Evolutionary conservation across 768 basidiomycete genomes (phyloP), one percentile per base, ranked within the genome.

Genomic region (Galerina sulciceps): DNA sequence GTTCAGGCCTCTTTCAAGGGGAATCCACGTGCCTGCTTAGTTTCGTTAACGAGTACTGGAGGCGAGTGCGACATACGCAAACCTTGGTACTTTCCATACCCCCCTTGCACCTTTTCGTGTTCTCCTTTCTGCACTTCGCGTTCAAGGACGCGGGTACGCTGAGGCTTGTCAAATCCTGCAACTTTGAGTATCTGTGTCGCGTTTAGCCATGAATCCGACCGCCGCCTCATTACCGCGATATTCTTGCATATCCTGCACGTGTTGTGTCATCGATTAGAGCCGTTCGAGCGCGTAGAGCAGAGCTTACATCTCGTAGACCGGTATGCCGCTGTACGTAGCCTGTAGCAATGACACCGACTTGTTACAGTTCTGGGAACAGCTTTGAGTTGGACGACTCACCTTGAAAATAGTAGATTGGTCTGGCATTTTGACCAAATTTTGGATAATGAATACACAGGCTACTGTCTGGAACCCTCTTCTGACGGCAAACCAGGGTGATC

Each of bases 51-150:
- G 45, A 35, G 51, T 43, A 34, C 53, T 43, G 14, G 26, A 31
- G 8, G 26, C 56, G 61, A 58, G 66, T 54, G 66, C 54, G 49
- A 55, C 18, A 58, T 44, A 53, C 57, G 43, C 50, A 67, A 84
- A 96, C 97, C 97, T 82, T 99, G 97, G 71, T 99, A 99, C 76
- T 99, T 99, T 65, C 97, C 97, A 73, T 99, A 99, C 2, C 97
- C 97, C 20, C 97, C 97, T 73, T 99, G 97, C 0, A 99, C 96
- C 73, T 99, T 99, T 76, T 99, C 96, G 73, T 99, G 97, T 66
- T 94, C 93, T 23, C 96, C 97, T 72, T 99, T 99, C 73, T 99
- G 97, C 6, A 99, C 89, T 76, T 99, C 97, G 64, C 97, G 86
- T 75, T 99, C 97, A 43, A 99, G 83, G 14, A 99, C 96, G 54